phyloP scores from a whole-genome alignment of 257 asterid genomes.

The Scutellaria baicalensis region DNA sequence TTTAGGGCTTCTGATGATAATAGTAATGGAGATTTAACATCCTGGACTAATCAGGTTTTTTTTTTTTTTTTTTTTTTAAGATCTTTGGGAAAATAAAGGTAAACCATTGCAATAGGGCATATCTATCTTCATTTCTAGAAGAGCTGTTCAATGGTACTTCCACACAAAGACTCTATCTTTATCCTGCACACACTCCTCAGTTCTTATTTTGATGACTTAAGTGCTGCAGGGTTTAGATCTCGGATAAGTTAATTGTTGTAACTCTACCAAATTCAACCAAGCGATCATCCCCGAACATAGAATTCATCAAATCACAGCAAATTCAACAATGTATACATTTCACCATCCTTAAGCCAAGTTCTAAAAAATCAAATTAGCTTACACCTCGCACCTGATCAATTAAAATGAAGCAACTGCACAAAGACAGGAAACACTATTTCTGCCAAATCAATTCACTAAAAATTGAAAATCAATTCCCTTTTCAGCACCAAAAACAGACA shows the following conservation, averaged over 20 bases:
- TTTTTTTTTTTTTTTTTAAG: too few species aligned
- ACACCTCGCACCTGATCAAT: not conserved
- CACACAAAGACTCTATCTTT: not conserved
- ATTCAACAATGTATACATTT: not conserved
- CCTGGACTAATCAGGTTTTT: not conserved
- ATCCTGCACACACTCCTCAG: not conserved
- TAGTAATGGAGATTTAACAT: not conserved
- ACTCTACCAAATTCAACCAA: not conserved
- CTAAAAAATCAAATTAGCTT: not conserved
- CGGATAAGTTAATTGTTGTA: not conserved
- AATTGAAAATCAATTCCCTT: too few species aligned
- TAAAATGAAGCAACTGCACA: not conserved
- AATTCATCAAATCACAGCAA: not conserved
- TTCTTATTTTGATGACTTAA: not conserved
- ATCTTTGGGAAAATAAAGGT: not conserved
- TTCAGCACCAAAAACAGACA: not conserved
- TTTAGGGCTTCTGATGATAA: not conserved
- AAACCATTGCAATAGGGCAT: not conserved
- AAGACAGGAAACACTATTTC: not conserved
- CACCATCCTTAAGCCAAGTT: not conserved
- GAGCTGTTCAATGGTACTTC: not conserved
- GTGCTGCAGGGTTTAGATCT: not conserved
- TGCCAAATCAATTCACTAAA: not conserved
- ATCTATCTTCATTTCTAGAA: not conserved
- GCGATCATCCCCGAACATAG: not conserved